A percentile compares a stretch with the other conserved stretches of the same genome.
These are phyloP conservation scores for Tetraselmis striata DNA, from an alignment of 139 green algal species.

Conservation along the genomic window DNA sequence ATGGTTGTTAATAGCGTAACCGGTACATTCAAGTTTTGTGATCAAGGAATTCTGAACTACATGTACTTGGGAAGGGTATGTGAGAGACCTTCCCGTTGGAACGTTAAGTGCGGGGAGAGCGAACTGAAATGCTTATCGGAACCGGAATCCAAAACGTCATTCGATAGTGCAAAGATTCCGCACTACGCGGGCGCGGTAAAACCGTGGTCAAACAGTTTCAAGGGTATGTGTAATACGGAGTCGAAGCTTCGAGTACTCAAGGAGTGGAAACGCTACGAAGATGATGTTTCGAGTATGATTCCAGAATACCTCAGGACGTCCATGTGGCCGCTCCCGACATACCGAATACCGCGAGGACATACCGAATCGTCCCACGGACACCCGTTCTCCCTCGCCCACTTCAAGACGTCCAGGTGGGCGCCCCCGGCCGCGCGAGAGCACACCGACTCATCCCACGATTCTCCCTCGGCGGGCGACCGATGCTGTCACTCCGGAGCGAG, in stretches of 20 bases:
- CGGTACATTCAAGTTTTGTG: neutral
- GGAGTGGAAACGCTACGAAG: neutral
- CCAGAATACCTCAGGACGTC: too few relatives aligned
- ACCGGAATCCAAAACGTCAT: neutral
- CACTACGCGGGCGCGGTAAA: neutral
- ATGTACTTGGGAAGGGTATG: neutral
- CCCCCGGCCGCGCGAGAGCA: too few relatives aligned
- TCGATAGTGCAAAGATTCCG: neutral
- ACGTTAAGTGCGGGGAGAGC: neutral
- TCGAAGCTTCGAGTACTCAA: neutral
- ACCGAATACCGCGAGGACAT: too few relatives aligned
- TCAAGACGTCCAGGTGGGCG: too few relatives aligned
- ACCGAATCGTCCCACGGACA: too few relatives aligned
- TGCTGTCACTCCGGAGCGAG: too few relatives aligned
- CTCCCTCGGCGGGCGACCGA: too few relatives aligned
- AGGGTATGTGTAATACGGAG: neutral
- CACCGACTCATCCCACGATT: too few relatives aligned
- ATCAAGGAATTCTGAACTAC: neutral
- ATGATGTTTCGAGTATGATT: neutral
- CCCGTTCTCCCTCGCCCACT: too few relatives aligned
- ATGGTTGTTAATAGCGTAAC: neutral
- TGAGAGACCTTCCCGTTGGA: neutral
- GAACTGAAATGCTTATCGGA: neutral
- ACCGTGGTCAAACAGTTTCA: neutral
- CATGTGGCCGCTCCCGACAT: too few relatives aligned